These are phyloP conservation scores for Fusarium sp. DNA, from an alignment of 2,329 filamentous ascomycete genomes.

Conservation along the genomic window DNA sequence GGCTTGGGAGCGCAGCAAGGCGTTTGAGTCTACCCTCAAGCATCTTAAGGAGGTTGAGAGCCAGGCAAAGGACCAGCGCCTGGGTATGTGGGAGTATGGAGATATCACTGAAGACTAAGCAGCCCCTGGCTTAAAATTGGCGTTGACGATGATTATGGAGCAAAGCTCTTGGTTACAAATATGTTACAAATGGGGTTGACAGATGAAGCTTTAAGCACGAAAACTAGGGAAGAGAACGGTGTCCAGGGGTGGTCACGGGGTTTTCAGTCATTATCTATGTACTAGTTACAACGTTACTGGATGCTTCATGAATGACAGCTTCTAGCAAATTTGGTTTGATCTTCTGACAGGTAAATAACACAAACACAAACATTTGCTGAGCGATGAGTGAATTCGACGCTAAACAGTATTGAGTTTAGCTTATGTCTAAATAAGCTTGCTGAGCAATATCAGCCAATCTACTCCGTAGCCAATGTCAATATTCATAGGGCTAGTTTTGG, in stretches of 20 bases:
- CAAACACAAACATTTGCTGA: conserved; percentile 2
- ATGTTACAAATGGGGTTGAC: conserved; percentile 13
- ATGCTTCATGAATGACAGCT: neutral
- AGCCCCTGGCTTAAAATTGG: neutral
- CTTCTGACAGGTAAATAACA: conserved; percentile 20
- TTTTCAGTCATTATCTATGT: conserved; percentile 10
- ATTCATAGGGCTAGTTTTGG: neutral
- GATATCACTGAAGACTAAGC: conserved; percentile 90
- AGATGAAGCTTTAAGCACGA: conserved; percentile 9
- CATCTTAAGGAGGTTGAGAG: conserved; percentile 78
- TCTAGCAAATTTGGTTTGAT: neutral
- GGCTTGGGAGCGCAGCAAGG: conserved; percentile 82
- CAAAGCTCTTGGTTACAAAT: conserved; percentile 23
- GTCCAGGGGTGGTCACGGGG: conserved; percentile 3
- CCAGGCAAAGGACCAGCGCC: conserved; percentile 80
- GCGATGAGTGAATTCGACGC: neutral
- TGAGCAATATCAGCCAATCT: conserved; percentile 8
- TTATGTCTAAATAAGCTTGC: conserved; percentile 5
- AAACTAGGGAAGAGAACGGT: conserved; percentile 22
- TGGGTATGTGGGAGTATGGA: conserved; percentile 98
- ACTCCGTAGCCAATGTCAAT: conserved; percentile 1
- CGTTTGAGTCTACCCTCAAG: conserved; percentile 76
- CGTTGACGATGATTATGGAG: neutral
- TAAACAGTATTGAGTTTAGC: conserved; percentile 14
- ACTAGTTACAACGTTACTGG: neutral